Percentiles rank a stretch among this genome's conserved stretches.
Conservation (phyloP, 1,284 basidiomycete species). For the Leccinum holopus region DNA sequence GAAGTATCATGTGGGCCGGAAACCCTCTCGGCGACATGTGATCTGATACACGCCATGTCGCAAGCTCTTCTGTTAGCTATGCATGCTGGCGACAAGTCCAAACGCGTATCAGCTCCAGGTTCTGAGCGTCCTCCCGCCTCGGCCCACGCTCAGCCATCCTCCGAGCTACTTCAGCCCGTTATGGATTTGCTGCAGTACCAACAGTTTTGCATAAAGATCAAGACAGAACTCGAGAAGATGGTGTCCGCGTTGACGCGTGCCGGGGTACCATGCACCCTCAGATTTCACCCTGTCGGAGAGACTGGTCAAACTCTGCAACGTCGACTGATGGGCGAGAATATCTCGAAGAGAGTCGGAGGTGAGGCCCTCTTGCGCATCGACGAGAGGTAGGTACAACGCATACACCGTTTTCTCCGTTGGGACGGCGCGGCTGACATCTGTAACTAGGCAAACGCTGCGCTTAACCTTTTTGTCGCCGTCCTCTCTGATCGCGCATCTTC, state of each 20-base stretch:
- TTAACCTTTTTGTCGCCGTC: constrained; percentile 74
- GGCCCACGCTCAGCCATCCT: constrained; percentile 22
- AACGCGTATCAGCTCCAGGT: constrained; percentile 44
- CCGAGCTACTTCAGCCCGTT: constrained; percentile 61
- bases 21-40: constrained; percentile 50
- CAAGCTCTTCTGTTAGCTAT: constrained; percentile 64
- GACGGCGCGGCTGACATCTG: neutral
- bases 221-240: constrained; percentile 54
- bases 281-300: constrained; percentile 66
- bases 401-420: neutral
- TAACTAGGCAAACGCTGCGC: constrained; percentile 61
- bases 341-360: constrained; percentile 51
- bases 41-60: constrained; percentile 66
- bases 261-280: constrained; percentile 57
- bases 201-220: constrained; percentile 64
- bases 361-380: constrained; percentile 69
- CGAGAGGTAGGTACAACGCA: constrained; percentile 43
- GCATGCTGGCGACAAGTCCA: constrained; percentile 52
- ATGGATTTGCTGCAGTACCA: constrained; percentile 76
- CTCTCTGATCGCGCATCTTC: constrained; percentile 64
- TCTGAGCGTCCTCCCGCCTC: constrained; percentile 22
- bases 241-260: constrained; percentile 47
- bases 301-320: constrained; percentile 52
- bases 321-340: constrained; percentile 31
- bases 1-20: constrained; percentile 9